A percentile compares a stretch with the other conserved stretches of the same genome.
Evolutionary conservation across 2,329 filamentous ascomycete species (phyloP).

Genomic region (Anthostomella pinea): DNA sequence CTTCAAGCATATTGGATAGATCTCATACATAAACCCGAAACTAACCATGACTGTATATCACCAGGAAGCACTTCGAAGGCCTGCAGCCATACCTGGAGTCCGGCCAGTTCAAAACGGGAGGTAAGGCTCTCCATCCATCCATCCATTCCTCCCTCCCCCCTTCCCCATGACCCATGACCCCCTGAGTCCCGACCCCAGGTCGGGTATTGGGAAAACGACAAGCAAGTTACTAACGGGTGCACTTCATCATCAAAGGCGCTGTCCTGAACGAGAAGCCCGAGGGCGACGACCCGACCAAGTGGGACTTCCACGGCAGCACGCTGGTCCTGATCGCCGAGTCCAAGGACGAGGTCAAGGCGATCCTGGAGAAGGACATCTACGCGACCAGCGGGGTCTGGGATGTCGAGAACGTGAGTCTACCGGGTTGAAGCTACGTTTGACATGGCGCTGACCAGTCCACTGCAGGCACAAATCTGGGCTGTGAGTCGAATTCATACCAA

Average conservation of each 20-base stretch:
- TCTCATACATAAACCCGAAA: slow-evolving; percentile 12
- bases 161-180: not conserved
- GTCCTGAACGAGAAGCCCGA: slow-evolving; percentile 64
- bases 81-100: slow-evolving; percentile 50
- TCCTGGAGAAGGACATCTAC: slow-evolving; percentile 72
- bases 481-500: slow-evolving; percentile 25
- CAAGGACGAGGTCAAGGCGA: slow-evolving; percentile 65
- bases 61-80: slow-evolving; percentile 52
- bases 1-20: no score
- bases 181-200: not conserved
- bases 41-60: slow-evolving; percentile 2
- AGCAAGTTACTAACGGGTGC: not conserved
- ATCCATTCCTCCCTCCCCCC: not conserved
- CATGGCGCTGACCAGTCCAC: slow-evolving; percentile 6
- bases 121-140: slow-evolving; percentile 38
- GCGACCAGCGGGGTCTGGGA: slow-evolving; percentile 75
- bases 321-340: slow-evolving; percentile 65
- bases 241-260: slow-evolving; percentile 46
- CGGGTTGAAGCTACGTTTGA: no score
- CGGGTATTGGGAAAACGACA: not conserved
- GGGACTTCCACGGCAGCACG: slow-evolving; percentile 70
- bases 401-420: slow-evolving; percentile 59
- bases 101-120: slow-evolving; percentile 63
- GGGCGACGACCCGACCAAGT: slow-evolving; percentile 54
- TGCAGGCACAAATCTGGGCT: slow-evolving; percentile 49